Evolutionary conservation across 2,329 filamentous ascomycete genomes (phyloP), one percentile per base, ranked within the genome.

Genomic region (Microdochium trichocladiopsis): DNA sequence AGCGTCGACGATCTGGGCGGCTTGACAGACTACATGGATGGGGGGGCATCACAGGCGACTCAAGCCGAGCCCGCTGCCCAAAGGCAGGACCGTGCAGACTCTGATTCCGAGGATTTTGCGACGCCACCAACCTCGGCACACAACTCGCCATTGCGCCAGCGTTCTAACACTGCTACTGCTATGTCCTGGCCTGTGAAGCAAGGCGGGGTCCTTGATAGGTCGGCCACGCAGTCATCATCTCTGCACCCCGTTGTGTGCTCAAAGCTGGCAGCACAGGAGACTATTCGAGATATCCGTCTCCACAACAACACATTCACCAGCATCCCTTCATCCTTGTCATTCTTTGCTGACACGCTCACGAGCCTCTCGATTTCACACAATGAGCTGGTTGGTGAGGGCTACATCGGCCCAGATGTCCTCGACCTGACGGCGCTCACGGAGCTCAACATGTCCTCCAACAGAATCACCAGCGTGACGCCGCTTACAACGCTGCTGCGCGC

Each of bases 281-380:
- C 65, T 43, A 74, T 78, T 52, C 76, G 66, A 37, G 75, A 82
- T 47, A 67, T 94, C 1, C 82, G 86, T 55, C 74, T 96, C 37
- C 85, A 92, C 51, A 84, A 89, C 63, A 97, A 96, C 65, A 75
- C 82, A 1, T 81, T 96, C 52, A 79, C 80, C 0, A 69, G 70
- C 4, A 79, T 96, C 2, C 92, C 93, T 0, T 73, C 78, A 24
- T 82, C 86, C 0, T 74, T 96, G 12, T 82, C 79, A 18, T 83
- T 87, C 60, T 86, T 95, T 55, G 82, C 86, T 2, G 75, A 82
- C 14, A 86, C 83, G 2, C 69, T 97, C 37, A 84, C 83, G 0
- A 79, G 83, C 1, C 76, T 96, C 16, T 89, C 87, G 49, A 66
- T 96, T 23, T 82, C 89, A 2, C 80, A 90, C 61, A 95, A 95